A percentile compares a stretch with the other conserved stretches of the same genome.
phyloP scores from a whole-genome alignment of 2,329 filamentous ascomycete genomes.

The Cladosporium sp. region DNA sequence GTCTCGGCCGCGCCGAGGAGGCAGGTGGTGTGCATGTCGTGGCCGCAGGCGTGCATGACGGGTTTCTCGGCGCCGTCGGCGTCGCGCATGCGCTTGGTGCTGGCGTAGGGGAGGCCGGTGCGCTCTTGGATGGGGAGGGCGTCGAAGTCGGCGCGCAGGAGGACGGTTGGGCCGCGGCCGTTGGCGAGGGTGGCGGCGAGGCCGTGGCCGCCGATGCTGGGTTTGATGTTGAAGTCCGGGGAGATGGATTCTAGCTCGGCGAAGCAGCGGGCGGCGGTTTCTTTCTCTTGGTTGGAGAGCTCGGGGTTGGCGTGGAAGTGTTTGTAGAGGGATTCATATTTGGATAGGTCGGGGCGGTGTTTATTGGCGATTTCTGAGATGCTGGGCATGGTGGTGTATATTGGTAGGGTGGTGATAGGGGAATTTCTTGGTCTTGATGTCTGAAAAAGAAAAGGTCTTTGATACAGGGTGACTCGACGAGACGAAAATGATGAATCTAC shows the following conservation, averaged over 20 bases:
- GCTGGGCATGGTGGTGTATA: constrained; percentile 14
- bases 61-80: constrained; percentile 45
- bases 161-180: constrained; percentile 48
- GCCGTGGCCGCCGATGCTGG: constrained; percentile 53
- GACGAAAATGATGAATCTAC: background rate
- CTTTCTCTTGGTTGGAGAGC: constrained; percentile 51
- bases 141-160: constrained; percentile 59
- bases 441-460: too few species aligned
- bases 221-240: constrained; percentile 39
- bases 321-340: constrained; percentile 52
- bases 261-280: constrained; percentile 46
- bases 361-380: constrained; percentile 22
- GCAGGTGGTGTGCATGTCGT: constrained; percentile 58
- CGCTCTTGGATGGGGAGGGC: constrained; percentile 53
- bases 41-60: constrained; percentile 64
- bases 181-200: constrained; percentile 52
- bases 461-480: background rate
- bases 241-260: constrained; percentile 33
- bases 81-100: constrained; percentile 40
- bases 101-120: constrained; percentile 52
- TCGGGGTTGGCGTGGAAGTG: constrained; percentile 55
- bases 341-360: constrained; percentile 35
- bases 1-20: constrained; percentile 51
- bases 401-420: too few species aligned
- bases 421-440: too few species aligned